Percentiles rank a stretch among this genome's conserved stretches.
These are phyloP conservation scores for Podaxis mareebaensis DNA, from an alignment of 768 basidiomycete species.

Conservation along the genomic window DNA sequence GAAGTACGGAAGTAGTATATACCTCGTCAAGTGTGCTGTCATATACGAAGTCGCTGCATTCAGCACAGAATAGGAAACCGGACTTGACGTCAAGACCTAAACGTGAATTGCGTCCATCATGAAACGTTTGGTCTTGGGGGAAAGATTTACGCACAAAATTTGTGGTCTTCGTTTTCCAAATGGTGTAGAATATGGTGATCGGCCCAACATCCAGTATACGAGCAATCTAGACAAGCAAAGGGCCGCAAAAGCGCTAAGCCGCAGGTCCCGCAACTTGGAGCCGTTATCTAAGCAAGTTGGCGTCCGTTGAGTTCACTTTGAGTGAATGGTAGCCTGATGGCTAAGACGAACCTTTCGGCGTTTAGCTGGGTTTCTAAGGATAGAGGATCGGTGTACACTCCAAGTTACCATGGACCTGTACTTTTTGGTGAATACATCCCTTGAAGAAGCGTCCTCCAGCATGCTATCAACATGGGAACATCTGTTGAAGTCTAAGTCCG, in stretches of 20 bases:
- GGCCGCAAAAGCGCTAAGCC: slow-evolving; percentile 56
- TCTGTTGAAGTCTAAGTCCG: not conserved
- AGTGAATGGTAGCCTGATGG: not conserved
- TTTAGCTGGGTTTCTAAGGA: slow-evolving; percentile 52
- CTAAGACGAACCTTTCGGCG: slow-evolving; percentile 57
- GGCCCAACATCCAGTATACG: slow-evolving; percentile 70
- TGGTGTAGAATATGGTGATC: slow-evolving; percentile 59
- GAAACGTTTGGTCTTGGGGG: not conserved
- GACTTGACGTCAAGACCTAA: slow-evolving; percentile 73
- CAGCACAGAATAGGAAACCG: slow-evolving; percentile 72
- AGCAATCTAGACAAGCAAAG: slow-evolving; percentile 73
- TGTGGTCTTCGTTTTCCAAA: slow-evolving; percentile 56
- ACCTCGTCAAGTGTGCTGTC: slow-evolving; percentile 50
- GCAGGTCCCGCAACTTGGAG: slow-evolving; percentile 68
- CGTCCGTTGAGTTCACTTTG: not conserved
- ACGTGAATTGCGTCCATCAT: slow-evolving; percentile 4
- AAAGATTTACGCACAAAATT: slow-evolving; percentile 57
- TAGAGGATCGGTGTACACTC: slow-evolving; percentile 48
- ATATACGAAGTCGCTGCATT: slow-evolving; percentile 78
- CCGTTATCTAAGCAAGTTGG: slow-evolving; percentile 34
- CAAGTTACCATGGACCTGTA: slow-evolving; percentile 58
- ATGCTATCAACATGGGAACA: slow-evolving; percentile 2
- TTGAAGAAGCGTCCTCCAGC: not conserved
- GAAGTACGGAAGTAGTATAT: slow-evolving; percentile 43
- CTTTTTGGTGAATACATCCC: slow-evolving; percentile 34